These are phyloP conservation scores for Fusarium sp. DNA, from an alignment of 2,329 filamentous ascomycete species.

Conservation along the genomic window DNA sequence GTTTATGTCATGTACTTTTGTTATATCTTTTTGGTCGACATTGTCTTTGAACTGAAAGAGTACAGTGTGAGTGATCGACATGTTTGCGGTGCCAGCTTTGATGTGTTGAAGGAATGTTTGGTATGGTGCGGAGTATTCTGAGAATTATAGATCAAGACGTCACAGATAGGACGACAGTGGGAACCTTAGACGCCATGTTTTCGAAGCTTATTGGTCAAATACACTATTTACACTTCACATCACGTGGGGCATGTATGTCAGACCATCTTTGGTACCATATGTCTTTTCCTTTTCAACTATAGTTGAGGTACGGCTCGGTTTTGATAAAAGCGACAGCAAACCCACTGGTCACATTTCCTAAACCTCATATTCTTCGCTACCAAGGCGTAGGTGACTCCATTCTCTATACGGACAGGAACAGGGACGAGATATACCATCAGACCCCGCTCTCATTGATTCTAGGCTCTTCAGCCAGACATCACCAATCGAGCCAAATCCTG, in stretches of 20 bases:
- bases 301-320: neutral
- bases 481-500: neutral
- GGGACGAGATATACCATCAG: neutral
- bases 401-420: rapidly evolving
- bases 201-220: neutral
- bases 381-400: neutral
- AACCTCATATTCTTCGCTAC: neutral
- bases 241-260: neutral
- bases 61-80: constrained; percentile 8
- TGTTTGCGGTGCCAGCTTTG: neutral
- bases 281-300: neutral
- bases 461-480: neutral
- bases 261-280: neutral
- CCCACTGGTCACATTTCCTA: neutral
- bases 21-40: neutral
- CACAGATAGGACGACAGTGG: neutral
- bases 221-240: neutral
- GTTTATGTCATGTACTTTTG: neutral
- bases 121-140: neutral
- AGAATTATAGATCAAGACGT: neutral
- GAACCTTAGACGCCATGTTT: neutral
- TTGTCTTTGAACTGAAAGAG: constrained; percentile 15
- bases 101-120: neutral
- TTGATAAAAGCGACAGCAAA: too few species aligned
- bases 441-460: neutral